These are phyloP conservation scores for Ophidiomyces ophidiicola DNA, from an alignment of 2,329 filamentous ascomycete species.

Conservation along the genomic window DNA sequence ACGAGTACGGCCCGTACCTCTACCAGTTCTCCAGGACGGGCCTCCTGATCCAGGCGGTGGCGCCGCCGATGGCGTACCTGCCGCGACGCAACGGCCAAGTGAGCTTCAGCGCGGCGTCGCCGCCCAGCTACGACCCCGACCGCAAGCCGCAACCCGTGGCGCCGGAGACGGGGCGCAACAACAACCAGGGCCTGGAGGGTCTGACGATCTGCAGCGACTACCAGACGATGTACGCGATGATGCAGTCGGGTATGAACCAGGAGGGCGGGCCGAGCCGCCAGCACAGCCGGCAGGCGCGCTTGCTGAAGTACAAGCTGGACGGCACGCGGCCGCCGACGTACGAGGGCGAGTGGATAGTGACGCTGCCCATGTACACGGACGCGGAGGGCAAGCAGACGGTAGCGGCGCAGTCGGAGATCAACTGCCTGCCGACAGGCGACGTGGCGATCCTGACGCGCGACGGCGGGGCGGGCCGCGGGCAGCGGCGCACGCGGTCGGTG, in stretches of 20 bases:
- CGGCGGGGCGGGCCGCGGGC: slow-evolving; percentile 26
- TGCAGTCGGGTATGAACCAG: slow-evolving; percentile 54
- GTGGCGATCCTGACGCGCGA: slow-evolving; percentile 4
- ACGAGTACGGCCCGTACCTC: slow-evolving; percentile 60
- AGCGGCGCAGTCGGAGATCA: slow-evolving; percentile 57
- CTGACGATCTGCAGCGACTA: slow-evolving; percentile 52
- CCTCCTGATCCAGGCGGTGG: slow-evolving; percentile 50
- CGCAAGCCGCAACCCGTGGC: slow-evolving; percentile 42
- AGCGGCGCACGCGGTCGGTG: slow-evolving; percentile 48
- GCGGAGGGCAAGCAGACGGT: slow-evolving; percentile 40
- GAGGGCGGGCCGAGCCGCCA: slow-evolving; percentile 47
- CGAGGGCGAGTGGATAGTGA: slow-evolving; percentile 52
- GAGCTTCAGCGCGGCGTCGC: slow-evolving; percentile 52
- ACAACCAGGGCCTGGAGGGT: slow-evolving; percentile 67
- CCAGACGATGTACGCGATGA: slow-evolving; percentile 50
- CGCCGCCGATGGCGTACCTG: slow-evolving; percentile 52
- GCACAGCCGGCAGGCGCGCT: slow-evolving; percentile 45
- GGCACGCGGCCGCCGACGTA: slow-evolving; percentile 38
- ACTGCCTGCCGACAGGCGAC: slow-evolving; percentile 41
- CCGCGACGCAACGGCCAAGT: slow-evolving; percentile 50
- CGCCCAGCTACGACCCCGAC: slow-evolving; percentile 47
- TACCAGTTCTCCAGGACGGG: slow-evolving; percentile 52
- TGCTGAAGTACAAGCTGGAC: slow-evolving; percentile 50
- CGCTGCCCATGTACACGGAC: slow-evolving; percentile 48
- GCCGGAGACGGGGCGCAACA: slow-evolving; percentile 50